These are phyloP conservation scores for Closterium sp. DNA, from an alignment of 139 green algal genomes.

Conservation along the genomic window DNA sequence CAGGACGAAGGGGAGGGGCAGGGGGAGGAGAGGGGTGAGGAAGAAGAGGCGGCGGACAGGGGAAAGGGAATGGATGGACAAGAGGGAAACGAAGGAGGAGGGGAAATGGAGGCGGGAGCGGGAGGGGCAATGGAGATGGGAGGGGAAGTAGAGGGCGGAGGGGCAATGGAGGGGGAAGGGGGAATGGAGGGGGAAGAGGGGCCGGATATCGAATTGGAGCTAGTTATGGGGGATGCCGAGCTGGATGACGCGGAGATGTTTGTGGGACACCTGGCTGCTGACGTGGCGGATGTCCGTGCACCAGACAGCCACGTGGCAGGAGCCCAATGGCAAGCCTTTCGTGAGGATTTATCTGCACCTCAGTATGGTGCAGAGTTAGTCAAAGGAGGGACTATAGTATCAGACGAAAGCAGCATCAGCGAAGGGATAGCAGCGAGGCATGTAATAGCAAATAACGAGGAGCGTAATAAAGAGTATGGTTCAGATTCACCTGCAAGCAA, in stretches of 20 bases:
- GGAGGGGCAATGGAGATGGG: neutral
- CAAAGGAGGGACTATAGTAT: neutral
- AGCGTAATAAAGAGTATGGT: neutral
- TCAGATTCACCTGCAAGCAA: no score
- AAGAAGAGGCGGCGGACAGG: neutral
- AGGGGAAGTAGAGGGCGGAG: neutral
- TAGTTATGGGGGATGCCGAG: neutral
- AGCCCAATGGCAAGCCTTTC: neutral
- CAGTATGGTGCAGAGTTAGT: neutral
- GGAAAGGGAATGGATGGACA: neutral
- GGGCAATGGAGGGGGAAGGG: neutral
- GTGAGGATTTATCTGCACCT: neutral
- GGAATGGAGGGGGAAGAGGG: neutral
- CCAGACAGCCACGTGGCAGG: neutral
- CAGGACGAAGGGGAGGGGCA: neutral
- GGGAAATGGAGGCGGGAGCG: neutral
- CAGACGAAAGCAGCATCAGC: neutral
- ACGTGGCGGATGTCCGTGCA: neutral
- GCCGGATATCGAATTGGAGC: neutral
- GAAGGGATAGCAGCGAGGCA: neutral
- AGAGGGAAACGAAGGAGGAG: neutral
- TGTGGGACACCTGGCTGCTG: neutral
- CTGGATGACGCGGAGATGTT: neutral
- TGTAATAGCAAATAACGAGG: neutral
- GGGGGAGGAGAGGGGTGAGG: neutral